phyloP scores from a whole-genome alignment of 805 yeast species.

The Metschnikowia cubensis region DNA sequence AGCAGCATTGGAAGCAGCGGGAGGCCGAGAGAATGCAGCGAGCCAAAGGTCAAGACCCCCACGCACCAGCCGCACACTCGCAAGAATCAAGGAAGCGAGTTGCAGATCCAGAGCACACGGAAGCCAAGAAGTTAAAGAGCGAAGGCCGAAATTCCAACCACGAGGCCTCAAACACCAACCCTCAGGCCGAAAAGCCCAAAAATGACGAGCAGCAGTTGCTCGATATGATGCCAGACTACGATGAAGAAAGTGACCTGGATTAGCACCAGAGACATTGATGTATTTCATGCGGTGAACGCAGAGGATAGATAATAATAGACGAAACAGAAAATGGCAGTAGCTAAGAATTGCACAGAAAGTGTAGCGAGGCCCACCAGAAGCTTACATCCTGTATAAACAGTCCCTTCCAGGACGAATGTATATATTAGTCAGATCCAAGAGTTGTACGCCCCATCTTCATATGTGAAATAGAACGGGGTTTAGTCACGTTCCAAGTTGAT shows the following conservation, averaged over 20 bases:
- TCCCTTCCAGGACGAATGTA: no score
- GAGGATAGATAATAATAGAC: neutral
- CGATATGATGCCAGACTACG: constrained; percentile 15
- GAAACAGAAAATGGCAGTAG: no score
- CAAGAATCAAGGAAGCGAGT: constrained; percentile 9
- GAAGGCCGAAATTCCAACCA: constrained; percentile 8
- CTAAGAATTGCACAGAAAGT: no score
- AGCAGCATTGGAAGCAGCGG: constrained; percentile 60
- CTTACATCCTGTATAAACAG: no score
- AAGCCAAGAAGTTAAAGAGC: constrained; percentile 7
- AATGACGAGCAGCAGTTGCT: neutral
- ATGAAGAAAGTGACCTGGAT: constrained; percentile 20
- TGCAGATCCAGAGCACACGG: constrained; percentile 3
- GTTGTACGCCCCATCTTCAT: neutral
- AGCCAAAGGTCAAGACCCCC: constrained; percentile 6
- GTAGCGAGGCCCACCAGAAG: no score
- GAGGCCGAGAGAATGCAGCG: constrained; percentile 34
- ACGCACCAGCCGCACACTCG: constrained; percentile 4
- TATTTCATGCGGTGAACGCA: neutral
- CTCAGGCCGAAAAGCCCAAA: neutral
- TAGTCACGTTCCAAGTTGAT: constrained; percentile 69
- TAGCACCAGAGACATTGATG: neutral
- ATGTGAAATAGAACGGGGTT: no score
- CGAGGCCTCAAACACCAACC: neutral
- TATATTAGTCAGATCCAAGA: no score